Evolutionary conservation across 208 protist species (phyloP).

Genomic region (Trichomonas tenax): DNA sequence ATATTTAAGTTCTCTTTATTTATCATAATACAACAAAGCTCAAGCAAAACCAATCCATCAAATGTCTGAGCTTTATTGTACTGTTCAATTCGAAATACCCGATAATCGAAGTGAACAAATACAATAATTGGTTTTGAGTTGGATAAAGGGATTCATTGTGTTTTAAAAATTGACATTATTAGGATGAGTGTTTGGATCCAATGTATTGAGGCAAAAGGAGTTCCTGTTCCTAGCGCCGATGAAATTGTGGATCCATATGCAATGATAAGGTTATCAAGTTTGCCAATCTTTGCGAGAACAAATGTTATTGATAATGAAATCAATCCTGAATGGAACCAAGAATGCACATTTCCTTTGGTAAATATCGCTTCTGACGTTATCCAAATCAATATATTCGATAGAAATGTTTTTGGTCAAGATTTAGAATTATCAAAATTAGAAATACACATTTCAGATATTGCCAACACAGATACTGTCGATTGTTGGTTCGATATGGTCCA

Average conservation of each 20-base stretch:
- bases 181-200: background rate
- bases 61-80: no score
- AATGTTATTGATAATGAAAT: background rate
- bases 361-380: background rate
- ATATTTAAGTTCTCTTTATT: no score
- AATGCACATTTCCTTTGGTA: background rate
- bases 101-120: no score
- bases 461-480: background rate
- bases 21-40: no score
- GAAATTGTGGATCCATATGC: background rate
- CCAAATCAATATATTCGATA: background rate
- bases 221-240: background rate
- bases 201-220: background rate
- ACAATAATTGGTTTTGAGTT: no score
- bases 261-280: background rate
- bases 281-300: background rate
- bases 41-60: no score
- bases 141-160: no score
- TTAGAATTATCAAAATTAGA: background rate
- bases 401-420: background rate
- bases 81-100: no score
- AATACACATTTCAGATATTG: background rate
- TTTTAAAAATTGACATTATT: no score
- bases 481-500: background rate
- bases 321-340: background rate